A percentile compares a stretch with the other conserved stretches of the same genome.
These are phyloP conservation scores for Pichia scutulata DNA, from an alignment of 805 yeast genomes.

Conservation along the genomic window DNA sequence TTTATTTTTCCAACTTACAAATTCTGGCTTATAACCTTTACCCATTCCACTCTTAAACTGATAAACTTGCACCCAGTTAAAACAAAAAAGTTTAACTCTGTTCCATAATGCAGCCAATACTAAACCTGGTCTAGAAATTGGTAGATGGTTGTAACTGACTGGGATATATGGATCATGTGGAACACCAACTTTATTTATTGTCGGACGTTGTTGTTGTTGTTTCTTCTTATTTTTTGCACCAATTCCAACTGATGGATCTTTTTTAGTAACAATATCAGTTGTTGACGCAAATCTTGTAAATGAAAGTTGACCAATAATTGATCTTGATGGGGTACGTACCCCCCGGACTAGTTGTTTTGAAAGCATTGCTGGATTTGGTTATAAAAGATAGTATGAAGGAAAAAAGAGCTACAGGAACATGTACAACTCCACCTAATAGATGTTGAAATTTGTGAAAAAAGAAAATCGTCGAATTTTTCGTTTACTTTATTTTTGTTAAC, in stretches of 20 bases:
- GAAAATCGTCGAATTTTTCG: background rate
- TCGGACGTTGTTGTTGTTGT: conserved; percentile 22
- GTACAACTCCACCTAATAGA: background rate
- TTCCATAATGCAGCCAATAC: conserved; percentile 44
- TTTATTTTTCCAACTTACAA: conserved; percentile 73
- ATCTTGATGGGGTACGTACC: background rate
- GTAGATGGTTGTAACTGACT: conserved; percentile 28
- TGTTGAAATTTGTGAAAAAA: background rate
- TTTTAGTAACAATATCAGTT: conserved; percentile 5
- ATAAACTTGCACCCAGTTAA: conserved; percentile 50
- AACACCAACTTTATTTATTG: conserved; percentile 29
- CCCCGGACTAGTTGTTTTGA: background rate
- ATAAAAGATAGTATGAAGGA: background rate
- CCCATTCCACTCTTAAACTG: conserved; percentile 33
- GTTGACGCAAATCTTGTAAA: conserved; percentile 8
- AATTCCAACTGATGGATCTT: conserved; percentile 5
- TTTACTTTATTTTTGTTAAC: background rate
- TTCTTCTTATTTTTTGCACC: conserved; percentile 13
- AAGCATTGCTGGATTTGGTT: background rate
- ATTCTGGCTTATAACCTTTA: conserved; percentile 47
- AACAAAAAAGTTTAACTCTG: conserved; percentile 58
- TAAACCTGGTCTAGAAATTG: conserved; percentile 30
- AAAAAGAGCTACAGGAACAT: background rate
- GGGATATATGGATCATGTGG: conserved; percentile 41
- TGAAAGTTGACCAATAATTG: background rate